These are phyloP conservation scores for Stygiomarasmius scandens DNA, from an alignment of 1,284 basidiomycete genomes.

Conservation along the genomic window DNA sequence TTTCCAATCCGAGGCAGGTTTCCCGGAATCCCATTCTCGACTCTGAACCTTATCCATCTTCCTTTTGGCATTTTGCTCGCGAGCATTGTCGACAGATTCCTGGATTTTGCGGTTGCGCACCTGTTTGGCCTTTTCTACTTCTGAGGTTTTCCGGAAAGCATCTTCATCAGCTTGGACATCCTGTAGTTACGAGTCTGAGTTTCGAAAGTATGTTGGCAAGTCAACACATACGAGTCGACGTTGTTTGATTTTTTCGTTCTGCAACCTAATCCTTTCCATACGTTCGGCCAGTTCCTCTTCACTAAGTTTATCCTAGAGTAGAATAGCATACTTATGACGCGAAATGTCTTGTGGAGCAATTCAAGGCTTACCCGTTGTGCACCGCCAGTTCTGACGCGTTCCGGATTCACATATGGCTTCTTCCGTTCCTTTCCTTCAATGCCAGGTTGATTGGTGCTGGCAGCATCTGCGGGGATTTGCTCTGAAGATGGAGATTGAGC, in stretches of 20 bases:
- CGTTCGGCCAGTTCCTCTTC: conserved; percentile 72
- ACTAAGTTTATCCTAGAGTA: conserved; percentile 67
- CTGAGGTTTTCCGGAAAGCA: conserved; percentile 70
- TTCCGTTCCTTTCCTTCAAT: conserved; percentile 43
- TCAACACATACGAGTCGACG: conserved; percentile 54
- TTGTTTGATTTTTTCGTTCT: conserved; percentile 83
- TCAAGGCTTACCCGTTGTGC: conserved; percentile 56
- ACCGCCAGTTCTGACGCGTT: conserved; percentile 81
- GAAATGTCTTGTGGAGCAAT: background rate
- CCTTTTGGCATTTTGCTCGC: conserved; percentile 73
- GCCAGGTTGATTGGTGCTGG: background rate
- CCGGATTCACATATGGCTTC: conserved; percentile 73
- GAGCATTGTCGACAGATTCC: conserved; percentile 60
- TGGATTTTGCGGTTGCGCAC: conserved; percentile 52
- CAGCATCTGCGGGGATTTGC: conserved; percentile 1
- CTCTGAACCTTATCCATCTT: conserved; percentile 77
- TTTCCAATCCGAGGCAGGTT: conserved; percentile 50
- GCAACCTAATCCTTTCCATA: conserved; percentile 73
- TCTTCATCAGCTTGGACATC: conserved; percentile 79
- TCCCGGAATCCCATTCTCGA: conserved; percentile 85
- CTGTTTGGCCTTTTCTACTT: conserved; percentile 32
- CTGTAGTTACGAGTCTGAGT: conserved; percentile 33
- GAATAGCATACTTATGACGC: conserved; percentile 3
- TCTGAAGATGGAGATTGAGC: background rate
- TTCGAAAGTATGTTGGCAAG: conserved; percentile 14